Conservation (phyloP, 441 rosid genomes). For the Populus hybrid region DNA sequence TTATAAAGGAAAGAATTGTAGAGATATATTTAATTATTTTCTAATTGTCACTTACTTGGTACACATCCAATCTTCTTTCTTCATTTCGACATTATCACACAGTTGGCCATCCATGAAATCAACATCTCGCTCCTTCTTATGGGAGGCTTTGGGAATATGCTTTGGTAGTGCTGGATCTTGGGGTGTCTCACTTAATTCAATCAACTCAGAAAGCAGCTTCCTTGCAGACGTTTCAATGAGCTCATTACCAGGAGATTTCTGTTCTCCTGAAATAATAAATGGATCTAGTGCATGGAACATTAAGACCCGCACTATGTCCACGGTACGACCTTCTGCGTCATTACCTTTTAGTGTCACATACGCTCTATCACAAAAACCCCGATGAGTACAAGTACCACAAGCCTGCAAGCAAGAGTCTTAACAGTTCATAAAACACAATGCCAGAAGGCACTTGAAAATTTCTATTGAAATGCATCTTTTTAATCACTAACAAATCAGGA, state of each 20-base stretch:
- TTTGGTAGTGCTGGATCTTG: conserved; percentile 46
- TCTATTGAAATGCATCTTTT: background rate
- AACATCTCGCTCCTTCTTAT: conserved; percentile 15
- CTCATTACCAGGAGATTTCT: conserved; percentile 50
- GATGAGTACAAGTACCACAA: conserved; percentile 75
- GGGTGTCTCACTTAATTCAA: conserved; percentile 61
- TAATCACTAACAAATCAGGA: background rate
- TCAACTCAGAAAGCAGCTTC: conserved; percentile 69
- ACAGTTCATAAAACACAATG: background rate
- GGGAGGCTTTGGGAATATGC: conserved; percentile 32
- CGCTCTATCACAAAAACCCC: conserved; percentile 88
- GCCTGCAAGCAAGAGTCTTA: conserved; percentile 40
- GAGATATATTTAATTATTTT: conserved; percentile 7
- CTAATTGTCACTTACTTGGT: conserved; percentile 50
- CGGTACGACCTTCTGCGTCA: conserved; percentile 75
- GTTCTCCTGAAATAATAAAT: conserved; percentile 46
- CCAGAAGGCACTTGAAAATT: background rate
- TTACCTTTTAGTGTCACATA: conserved; percentile 59
- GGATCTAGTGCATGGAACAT: conserved; percentile 75
- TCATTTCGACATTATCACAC: conserved; percentile 52
- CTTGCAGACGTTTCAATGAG: conserved; percentile 54
- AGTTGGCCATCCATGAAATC: conserved; percentile 7
- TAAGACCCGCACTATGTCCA: conserved; percentile 74
- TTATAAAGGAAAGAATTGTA: conserved; percentile 1
- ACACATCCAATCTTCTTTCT: conserved; percentile 72